Percentiles rank a stretch among this genome's conserved stretches.
Evolutionary conservation across 345 rosid genomes (phyloP).

Genomic region (Aquilaria yunnanensis): DNA sequence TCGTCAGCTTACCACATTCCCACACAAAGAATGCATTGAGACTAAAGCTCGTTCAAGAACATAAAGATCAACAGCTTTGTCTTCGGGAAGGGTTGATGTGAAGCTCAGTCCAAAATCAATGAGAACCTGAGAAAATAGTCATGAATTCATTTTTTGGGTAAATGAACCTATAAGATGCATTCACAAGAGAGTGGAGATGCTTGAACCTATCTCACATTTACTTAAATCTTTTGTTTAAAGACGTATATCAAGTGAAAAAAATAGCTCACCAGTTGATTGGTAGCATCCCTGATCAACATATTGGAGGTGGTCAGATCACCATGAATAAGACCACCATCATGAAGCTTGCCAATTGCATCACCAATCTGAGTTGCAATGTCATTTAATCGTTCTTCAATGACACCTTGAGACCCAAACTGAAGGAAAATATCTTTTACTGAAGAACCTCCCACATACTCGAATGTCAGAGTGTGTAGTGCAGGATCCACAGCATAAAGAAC

Average conservation of each 20-base stretch:
- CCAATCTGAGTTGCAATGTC: slow-evolving; percentile 88
- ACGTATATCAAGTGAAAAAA: background rate
- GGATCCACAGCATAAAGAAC: slow-evolving; percentile 74
- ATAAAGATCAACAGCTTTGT: slow-evolving; percentile 92
- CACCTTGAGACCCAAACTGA: slow-evolving; percentile 58
- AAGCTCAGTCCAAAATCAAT: slow-evolving; percentile 96
- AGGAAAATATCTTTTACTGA: slow-evolving; percentile 79
- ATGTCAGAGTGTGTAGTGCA: slow-evolving; percentile 59
- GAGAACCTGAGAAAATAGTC: slow-evolving; percentile 40
- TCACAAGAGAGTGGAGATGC: background rate
- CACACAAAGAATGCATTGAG: slow-evolving; percentile 94
- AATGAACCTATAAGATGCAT: slow-evolving; percentile 7
- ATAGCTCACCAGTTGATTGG: slow-evolving; percentile 62
- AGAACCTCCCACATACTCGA: slow-evolving; percentile 76
- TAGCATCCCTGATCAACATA: slow-evolving; percentile 60
- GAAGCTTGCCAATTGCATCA: slow-evolving; percentile 75
- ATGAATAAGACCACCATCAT: slow-evolving; percentile 95
- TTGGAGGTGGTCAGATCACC: slow-evolving; percentile 97
- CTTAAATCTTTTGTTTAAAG: no score
- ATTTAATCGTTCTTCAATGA: slow-evolving; percentile 58
- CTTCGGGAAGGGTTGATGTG: slow-evolving; percentile 90
- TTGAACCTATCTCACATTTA: no score
- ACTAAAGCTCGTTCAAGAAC: slow-evolving; percentile 93
- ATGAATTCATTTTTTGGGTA: slow-evolving; percentile 3
- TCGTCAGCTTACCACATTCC: slow-evolving; percentile 72